These are phyloP conservation scores for Globisporangium camurandrum DNA, from an alignment of 352 stramenopile genomes.

Conservation along the genomic window DNA sequence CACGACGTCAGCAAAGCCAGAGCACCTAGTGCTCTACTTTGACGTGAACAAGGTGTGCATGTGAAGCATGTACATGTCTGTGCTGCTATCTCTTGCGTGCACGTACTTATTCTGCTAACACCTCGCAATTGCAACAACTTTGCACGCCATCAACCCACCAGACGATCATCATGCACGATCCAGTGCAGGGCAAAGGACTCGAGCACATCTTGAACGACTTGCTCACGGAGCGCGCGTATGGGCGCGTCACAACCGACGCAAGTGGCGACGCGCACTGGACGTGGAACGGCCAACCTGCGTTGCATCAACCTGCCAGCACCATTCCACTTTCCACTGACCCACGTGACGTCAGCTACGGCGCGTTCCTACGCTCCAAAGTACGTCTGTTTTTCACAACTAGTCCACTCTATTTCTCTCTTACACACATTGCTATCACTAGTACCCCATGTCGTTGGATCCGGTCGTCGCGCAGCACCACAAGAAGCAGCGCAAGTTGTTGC, in stretches of 20 bases:
- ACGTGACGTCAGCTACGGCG: constrained; percentile 41
- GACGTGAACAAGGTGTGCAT: constrained; percentile 72
- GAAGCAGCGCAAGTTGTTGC: constrained; percentile 44
- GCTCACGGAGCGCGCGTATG: constrained; percentile 48
- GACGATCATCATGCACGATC: constrained; percentile 82
- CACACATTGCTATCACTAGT: too few relatives aligned
- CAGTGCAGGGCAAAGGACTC: constrained; percentile 70
- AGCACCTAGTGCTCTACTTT: constrained; percentile 67
- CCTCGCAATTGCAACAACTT: too few relatives aligned
- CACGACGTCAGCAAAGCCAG: background rate
- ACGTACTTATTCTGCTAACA: too few relatives aligned
- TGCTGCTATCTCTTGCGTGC: background rate
- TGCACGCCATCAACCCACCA: constrained; percentile 6
- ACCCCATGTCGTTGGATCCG: constrained; percentile 39
- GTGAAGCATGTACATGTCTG: background rate
- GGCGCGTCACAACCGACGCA: constrained; percentile 9
- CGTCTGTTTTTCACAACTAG: constrained; percentile 1
- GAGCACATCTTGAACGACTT: constrained; percentile 68
- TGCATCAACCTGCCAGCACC: constrained; percentile 1
- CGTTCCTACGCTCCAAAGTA: constrained; percentile 55
- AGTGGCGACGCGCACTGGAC: constrained; percentile 26
- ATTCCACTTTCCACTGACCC: background rate
- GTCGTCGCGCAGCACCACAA: constrained; percentile 49
- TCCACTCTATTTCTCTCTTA: too few relatives aligned
- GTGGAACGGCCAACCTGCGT: constrained; percentile 31